A percentile compares a stretch with the other conserved stretches of the same genome.
Evolutionary conservation across 23 red algal species (phyloP).

Genomic region (Porphyridium purpureum): DNA sequence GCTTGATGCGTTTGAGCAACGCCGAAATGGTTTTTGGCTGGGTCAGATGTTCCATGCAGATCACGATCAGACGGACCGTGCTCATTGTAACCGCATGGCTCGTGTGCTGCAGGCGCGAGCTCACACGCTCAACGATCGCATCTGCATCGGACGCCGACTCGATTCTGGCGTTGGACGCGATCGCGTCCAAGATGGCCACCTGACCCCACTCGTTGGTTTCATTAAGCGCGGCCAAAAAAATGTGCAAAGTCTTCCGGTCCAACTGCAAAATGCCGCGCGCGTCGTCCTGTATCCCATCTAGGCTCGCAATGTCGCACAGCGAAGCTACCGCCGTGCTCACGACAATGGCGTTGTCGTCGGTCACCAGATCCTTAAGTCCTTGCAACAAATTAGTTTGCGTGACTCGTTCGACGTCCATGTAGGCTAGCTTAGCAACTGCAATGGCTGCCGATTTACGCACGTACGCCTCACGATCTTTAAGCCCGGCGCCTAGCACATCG

Average conservation of each 20-base stretch:
- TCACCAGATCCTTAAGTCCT: constrained; percentile 29
- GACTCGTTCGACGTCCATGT: constrained; percentile 14
- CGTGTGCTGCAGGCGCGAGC: constrained; percentile 72
- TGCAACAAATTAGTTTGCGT: constrained; percentile 9
- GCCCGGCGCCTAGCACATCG: constrained; percentile 34
- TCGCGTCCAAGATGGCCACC: constrained; percentile 68
- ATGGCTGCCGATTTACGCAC: constrained; percentile 86
- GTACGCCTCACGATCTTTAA: constrained; percentile 69
- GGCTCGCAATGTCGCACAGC: constrained; percentile 42
- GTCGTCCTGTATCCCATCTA: too few relatives aligned
- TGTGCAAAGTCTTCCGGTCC: constrained; percentile 8
- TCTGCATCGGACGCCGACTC: constrained; percentile 6
- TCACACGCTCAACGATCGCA: constrained; percentile 68
- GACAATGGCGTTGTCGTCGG: constrained; percentile 74
- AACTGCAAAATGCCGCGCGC: constrained; percentile 17
- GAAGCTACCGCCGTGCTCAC: constrained; percentile 72
- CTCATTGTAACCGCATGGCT: constrained; percentile 76
- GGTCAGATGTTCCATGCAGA: constrained; percentile 10
- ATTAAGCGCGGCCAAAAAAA: constrained; percentile 47
- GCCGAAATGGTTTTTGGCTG: not conserved
- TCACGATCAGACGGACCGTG: constrained; percentile 31
- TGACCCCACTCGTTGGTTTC: constrained; percentile 99
- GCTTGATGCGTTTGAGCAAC: constrained; percentile 45
- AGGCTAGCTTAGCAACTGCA: constrained; percentile 76
- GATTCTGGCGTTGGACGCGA: too few relatives aligned